Conservation (phyloP, 2,329 filamentous ascomycete genomes). For the Pestalotiopsis sp. region DNA sequence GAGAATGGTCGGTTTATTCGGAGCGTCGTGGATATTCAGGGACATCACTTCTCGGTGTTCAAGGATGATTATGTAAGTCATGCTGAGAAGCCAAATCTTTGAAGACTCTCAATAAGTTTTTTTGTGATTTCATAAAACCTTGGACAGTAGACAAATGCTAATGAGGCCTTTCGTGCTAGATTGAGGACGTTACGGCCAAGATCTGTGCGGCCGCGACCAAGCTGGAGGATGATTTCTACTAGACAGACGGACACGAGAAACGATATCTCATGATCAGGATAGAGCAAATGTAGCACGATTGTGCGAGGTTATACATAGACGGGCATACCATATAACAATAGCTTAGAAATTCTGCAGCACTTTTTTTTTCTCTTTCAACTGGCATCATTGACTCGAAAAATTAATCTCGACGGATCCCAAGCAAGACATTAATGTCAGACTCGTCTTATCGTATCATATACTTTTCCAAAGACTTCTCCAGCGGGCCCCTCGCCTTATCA, state of each 20-base stretch:
- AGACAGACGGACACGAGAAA: constrained; percentile 16
- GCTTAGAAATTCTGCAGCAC: not conserved
- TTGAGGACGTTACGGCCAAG: constrained; percentile 27
- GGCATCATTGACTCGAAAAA: no score
- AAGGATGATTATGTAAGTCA: constrained; percentile 30
- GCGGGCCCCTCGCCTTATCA: constrained; percentile 20
- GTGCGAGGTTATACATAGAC: not conserved
- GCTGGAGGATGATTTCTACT: constrained; percentile 19
- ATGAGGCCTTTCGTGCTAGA: constrained; percentile 18
- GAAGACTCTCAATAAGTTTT: no score
- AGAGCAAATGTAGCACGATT: not conserved
- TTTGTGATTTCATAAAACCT: no score
- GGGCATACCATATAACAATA: not conserved
- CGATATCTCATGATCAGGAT: not conserved
- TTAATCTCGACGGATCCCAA: no score
- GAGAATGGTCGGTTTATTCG: constrained; percentile 43
- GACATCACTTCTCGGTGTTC: constrained; percentile 50
- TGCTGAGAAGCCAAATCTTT: no score
- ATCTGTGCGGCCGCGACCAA: constrained; percentile 27
- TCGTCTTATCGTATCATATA: constrained; percentile 18
- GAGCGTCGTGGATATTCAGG: constrained; percentile 50
- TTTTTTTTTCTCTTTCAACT: no score
- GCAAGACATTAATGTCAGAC: no score
- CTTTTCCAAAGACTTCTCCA: constrained; percentile 21
- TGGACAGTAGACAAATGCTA: not conserved